Percentiles rank a stretch among this genome's conserved stretches.
Evolutionary conservation across 164 flowering plant species (phyloP).

Genomic region (Chloranthus sessilifolius): DNA sequence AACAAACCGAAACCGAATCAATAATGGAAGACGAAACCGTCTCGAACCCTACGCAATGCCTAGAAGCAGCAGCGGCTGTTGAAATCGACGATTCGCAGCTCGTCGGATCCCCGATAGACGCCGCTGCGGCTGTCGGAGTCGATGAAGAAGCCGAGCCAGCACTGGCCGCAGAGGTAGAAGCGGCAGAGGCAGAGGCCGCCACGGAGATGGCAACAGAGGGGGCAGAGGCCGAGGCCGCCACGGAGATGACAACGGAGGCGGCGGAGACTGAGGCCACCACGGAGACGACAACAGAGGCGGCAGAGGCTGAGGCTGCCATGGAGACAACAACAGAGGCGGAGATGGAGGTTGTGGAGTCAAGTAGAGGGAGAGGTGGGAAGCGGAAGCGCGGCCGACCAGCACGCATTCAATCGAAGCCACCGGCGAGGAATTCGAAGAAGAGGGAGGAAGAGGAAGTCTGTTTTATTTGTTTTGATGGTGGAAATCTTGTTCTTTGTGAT

Average conservation of each 20-base stretch:
- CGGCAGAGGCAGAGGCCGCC: background rate
- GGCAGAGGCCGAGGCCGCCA: too few relatives aligned
- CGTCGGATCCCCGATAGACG: slow-evolving; percentile 20
- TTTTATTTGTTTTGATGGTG: slow-evolving; percentile 95
- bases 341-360: slow-evolving; percentile 14
- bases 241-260: too few relatives aligned
- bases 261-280: too few relatives aligned
- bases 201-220: too few relatives aligned
- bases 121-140: too few relatives aligned
- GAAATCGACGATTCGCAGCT: slow-evolving; percentile 33
- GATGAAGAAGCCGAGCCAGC: too few relatives aligned
- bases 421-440: slow-evolving; percentile 16
- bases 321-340: too few relatives aligned
- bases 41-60: slow-evolving; percentile 16
- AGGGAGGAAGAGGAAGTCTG: slow-evolving; percentile 82
- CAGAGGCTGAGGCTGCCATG: too few relatives aligned
- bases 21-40: slow-evolving; percentile 10
- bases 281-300: too few relatives aligned
- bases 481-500: slow-evolving; percentile 91
- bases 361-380: slow-evolving; percentile 23
- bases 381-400: slow-evolving; percentile 70
- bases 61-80: slow-evolving; percentile 6
- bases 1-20: too few relatives aligned
- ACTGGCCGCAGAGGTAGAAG: too few relatives aligned
- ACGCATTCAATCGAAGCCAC: slow-evolving; percentile 18